Percentiles rank a stretch among this genome's conserved stretches.
Evolutionary conservation across 345 rosid genomes (phyloP).

Genomic region (Mangifera indica): DNA sequence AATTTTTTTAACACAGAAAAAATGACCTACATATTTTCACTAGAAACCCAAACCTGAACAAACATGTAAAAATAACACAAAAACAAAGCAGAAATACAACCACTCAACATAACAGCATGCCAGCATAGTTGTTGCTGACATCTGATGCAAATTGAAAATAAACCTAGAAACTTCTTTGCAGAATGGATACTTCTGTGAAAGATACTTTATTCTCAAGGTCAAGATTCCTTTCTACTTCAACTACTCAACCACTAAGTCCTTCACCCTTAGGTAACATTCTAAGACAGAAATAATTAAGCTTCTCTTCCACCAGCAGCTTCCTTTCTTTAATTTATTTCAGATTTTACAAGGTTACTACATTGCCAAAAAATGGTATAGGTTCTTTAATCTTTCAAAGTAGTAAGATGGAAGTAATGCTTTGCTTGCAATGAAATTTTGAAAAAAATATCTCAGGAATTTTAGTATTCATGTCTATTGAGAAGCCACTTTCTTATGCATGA

Average conservation of each 20-base stretch:
- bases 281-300: background rate
- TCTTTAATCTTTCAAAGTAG: background rate
- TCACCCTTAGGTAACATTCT: background rate
- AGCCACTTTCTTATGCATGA: background rate
- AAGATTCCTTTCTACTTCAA: background rate
- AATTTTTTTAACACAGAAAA: background rate
- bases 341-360: no score
- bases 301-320: background rate
- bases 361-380: background rate
- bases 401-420: background rate
- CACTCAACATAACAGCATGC: background rate
- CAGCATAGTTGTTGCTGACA: constrained; percentile 1
- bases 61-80: constrained; percentile 1
- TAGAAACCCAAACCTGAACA: background rate
- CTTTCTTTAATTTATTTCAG: background rate
- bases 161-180: background rate
- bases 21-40: background rate
- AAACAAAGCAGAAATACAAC: background rate
- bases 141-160: constrained; percentile 1
- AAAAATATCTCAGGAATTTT: no score
- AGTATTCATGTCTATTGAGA: no score
- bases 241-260: background rate
- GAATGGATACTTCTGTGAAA: no score
- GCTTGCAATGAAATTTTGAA: no score
- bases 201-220: background rate